Conservation (phyloP, 2,329 filamentous ascomycete genomes). For the Nemania sp. region DNA sequence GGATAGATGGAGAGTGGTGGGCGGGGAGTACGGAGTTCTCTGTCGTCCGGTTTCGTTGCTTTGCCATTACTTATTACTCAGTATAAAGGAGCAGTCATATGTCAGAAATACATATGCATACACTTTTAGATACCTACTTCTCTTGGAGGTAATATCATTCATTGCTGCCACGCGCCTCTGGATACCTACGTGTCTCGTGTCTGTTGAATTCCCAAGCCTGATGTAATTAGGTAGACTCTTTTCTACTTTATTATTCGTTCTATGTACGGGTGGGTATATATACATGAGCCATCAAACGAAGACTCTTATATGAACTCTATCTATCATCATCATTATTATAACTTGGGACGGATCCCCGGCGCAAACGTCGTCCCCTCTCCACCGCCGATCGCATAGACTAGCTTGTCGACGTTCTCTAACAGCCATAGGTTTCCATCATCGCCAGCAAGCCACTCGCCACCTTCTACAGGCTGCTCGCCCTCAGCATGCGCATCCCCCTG, state of each 20-base stretch:
- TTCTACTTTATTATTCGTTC: background rate
- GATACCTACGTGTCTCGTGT: too few relatives aligned
- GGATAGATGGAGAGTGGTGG: background rate
- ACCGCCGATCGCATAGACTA: constrained; percentile 61
- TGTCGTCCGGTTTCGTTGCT: background rate
- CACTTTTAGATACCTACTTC: background rate
- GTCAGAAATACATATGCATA: background rate
- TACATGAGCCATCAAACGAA: background rate
- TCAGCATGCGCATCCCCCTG: constrained; percentile 67
- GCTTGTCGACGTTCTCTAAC: constrained; percentile 69
- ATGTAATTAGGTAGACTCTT: too few relatives aligned
- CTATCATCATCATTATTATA: constrained; percentile 48
- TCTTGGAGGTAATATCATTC: too few relatives aligned
- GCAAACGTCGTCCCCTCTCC: constrained; percentile 67
- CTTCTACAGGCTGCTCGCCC: constrained; percentile 61
- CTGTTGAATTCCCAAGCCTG: too few relatives aligned
- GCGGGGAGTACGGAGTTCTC: background rate
- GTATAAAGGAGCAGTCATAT: background rate
- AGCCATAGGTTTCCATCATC: constrained; percentile 76
- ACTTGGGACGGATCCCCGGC: constrained; percentile 59
- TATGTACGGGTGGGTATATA: constrained; percentile 23
- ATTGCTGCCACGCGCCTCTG: too few relatives aligned
- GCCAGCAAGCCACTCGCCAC: constrained; percentile 70
- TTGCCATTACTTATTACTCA: background rate
- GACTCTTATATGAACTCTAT: background rate